Conservation (phyloP, 2,329 filamentous ascomycete species). For the Metarhizium humberi region DNA sequence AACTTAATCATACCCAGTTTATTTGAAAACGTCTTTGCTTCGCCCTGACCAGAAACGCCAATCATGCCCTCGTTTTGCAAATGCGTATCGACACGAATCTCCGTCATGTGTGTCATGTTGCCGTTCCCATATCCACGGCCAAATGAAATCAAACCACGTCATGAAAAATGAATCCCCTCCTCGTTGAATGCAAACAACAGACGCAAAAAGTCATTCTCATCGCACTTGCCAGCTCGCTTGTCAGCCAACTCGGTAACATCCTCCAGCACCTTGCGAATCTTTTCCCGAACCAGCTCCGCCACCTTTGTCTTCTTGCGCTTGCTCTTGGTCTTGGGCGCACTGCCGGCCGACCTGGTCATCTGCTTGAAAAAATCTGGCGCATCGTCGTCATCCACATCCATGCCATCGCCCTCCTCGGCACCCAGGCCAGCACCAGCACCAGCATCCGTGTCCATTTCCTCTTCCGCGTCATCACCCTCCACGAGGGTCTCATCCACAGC, state of each 20-base stretch:
- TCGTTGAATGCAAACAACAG: slow-evolving; percentile 77
- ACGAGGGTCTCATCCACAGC: slow-evolving; percentile 59
- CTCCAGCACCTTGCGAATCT: slow-evolving; percentile 78
- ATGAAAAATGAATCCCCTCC: slow-evolving; percentile 87
- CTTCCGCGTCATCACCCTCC: slow-evolving; percentile 32
- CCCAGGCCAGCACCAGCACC: slow-evolving; percentile 25
- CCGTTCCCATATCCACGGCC: background rate
- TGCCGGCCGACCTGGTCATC: slow-evolving; percentile 29
- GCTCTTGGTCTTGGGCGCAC: slow-evolving; percentile 49
- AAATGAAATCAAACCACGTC: slow-evolving; percentile 12
- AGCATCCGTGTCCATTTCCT: slow-evolving; percentile 29
- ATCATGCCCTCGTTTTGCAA: background rate
- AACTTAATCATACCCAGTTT: too few species aligned
- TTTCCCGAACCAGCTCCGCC: slow-evolving; percentile 71
- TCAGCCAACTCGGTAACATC: slow-evolving; percentile 72
- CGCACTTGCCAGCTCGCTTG: slow-evolving; percentile 74
- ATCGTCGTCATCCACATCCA: slow-evolving; percentile 57
- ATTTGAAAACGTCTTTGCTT: background rate
- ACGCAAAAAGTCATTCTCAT: slow-evolving; percentile 85
- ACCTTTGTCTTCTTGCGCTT: slow-evolving; percentile 72
- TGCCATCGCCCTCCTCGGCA: slow-evolving; percentile 36
- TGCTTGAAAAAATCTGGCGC: slow-evolving; percentile 80
- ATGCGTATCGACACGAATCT: background rate
- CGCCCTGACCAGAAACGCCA: slow-evolving; percentile 1
- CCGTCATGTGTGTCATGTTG: background rate